Evolutionary conservation across 139 green algal species (phyloP).

Genomic region (Marvania coccoides): DNA sequence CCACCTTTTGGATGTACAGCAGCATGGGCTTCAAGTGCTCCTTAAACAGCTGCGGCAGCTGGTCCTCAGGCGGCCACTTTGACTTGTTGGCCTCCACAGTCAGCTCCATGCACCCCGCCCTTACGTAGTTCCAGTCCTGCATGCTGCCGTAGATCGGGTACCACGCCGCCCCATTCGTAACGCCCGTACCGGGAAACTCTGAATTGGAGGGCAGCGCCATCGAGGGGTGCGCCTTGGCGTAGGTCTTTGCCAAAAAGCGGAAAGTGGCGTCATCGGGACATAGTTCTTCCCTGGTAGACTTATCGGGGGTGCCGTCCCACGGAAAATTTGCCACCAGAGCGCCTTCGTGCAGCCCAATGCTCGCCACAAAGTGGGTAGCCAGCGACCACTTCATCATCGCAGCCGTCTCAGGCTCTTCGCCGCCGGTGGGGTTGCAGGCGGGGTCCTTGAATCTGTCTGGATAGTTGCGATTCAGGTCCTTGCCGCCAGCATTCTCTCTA

Average conservation of each 20-base stretch:
- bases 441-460: constrained; percentile 57
- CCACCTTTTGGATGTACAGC: constrained; percentile 35
- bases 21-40: constrained; percentile 63
- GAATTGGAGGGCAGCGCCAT: constrained; percentile 40
- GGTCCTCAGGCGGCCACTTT: constrained; percentile 60
- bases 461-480: constrained; percentile 91
- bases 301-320: constrained; percentile 64
- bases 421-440: constrained; percentile 21
- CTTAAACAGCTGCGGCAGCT: constrained; percentile 47
- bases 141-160: constrained; percentile 87
- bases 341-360: constrained; percentile 34
- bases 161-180: constrained; percentile 88
- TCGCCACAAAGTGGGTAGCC: not conserved
- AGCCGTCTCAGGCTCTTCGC: constrained; percentile 59
- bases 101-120: constrained; percentile 62
- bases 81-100: constrained; percentile 79
- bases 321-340: constrained; percentile 84
- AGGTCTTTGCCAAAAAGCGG: constrained; percentile 52
- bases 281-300: constrained; percentile 40
- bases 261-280: constrained; percentile 76
- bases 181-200: constrained; percentile 65
- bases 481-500: constrained; percentile 38
- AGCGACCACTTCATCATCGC: constrained; percentile 66
- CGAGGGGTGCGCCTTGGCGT: constrained; percentile 52
- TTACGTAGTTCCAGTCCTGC: constrained; percentile 89